Evolutionary conservation across 1,139 yeast species (phyloP), one percentile per base, ranked within the genome.

Genomic region (Geotrichum macrosporum): DNA sequence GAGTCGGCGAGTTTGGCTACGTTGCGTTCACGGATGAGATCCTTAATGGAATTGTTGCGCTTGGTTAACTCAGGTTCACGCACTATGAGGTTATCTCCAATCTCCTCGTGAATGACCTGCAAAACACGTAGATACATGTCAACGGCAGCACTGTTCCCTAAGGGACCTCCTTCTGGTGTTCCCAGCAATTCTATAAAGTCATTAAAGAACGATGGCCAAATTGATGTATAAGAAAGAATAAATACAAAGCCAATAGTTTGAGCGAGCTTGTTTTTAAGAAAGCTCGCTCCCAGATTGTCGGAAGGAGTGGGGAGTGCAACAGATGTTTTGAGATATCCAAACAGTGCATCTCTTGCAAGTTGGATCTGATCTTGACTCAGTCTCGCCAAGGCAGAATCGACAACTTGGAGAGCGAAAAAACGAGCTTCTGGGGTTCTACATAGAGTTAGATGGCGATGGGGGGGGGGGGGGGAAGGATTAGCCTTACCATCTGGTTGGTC

Each of bases 61-160:
- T 81, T 82, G 41, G 78, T 80, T 27, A 73, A 64, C 55, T 78
- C 78, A 9, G 62, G 57, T 15, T 82, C 77, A 56, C 95, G 76
- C 26, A 80, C 69, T 55, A 88, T 83, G 57, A 88, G 76, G 60
- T 84, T 92, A 64, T 94, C 98, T 26, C 95, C 98, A 55, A 94
- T 87, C 65, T 89, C 96, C 41, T 81, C 81, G 62, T 94, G 96
- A 52, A 92, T 79, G 22, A 84, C 78, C 41, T 81, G 67, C 50
- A 88, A 69, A 13, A 87, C 75, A 58, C 96, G 76, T 38, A 84
- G 67, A 62, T 84, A 88, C 65, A 85, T 78, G 61, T 89, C 97
- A 12, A 81, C 72, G 3, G 84, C 86, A 9, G 76, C 59, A 5
- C 39, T 13, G 48, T 75, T 72, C 47, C 65, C 61, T 58, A 59